phyloP scores from a whole-genome alignment of 2,329 filamentous ascomycete species.

The Paradendryphiella salina region DNA sequence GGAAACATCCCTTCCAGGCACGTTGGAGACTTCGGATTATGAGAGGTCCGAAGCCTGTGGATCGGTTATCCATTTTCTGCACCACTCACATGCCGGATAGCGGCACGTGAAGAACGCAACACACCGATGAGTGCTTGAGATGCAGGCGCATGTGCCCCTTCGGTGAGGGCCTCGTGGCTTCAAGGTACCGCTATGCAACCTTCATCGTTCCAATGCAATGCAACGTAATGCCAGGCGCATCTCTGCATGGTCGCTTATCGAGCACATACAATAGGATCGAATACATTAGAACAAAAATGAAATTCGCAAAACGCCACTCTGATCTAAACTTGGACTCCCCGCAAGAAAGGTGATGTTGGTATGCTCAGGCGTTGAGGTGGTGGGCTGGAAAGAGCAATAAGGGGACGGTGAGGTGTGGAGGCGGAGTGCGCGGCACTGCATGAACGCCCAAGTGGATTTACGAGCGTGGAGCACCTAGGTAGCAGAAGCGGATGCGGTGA shows the following conservation, averaged over 20 bases:
- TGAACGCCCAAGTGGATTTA: background rate
- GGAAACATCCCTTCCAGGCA: background rate
- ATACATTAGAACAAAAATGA: background rate
- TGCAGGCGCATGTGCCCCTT: no score
- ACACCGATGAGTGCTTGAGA: background rate
- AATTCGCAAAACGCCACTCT: background rate
- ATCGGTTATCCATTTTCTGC: background rate
- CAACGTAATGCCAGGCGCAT: no score
- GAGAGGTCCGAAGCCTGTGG: background rate
- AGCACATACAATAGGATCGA: background rate
- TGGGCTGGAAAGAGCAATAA: background rate
- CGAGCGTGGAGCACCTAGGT: background rate
- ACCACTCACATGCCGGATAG: background rate
- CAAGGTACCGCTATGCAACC: no score
- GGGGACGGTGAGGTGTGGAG: background rate
- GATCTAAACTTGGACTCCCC: background rate
- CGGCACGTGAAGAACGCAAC: background rate
- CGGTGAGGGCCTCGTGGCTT: no score
- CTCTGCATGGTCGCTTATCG: no score
- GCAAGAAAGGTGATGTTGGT: background rate
- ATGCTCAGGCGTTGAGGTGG: background rate
- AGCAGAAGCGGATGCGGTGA: background rate
- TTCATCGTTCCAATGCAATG: no score
- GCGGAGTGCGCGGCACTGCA: conserved; percentile 1
- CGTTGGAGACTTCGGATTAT: background rate